A percentile compares a stretch with the other conserved stretches of the same genome.
phyloP scores from a whole-genome alignment of 345 rosid genomes.

The Gossypium australe region DNA sequence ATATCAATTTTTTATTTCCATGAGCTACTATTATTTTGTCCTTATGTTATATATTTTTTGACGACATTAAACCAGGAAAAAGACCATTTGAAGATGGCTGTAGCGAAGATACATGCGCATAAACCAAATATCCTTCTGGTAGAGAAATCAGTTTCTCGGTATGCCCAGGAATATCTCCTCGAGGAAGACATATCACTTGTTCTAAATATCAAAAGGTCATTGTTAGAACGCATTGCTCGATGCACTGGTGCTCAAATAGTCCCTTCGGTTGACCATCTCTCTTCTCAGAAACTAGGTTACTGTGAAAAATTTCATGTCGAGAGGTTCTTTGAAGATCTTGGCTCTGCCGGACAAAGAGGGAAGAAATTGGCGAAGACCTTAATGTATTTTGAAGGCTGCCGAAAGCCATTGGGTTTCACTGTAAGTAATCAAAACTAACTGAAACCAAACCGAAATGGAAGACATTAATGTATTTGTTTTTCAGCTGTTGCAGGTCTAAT shows the following conservation, averaged over 20 bases:
- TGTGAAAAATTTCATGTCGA: conserved; percentile 87
- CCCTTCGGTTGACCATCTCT: conserved; percentile 85
- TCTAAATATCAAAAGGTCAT: conserved; percentile 81
- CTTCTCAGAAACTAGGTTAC: conserved; percentile 74
- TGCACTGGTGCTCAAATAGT: conserved; percentile 93
- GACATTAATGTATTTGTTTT: not conserved
- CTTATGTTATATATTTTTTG: conserved; percentile 15
- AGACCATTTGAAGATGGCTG: conserved; percentile 96
- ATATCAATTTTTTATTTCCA: not conserved
- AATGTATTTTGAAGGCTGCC: conserved; percentile 95
- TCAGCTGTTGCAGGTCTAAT: not conserved
- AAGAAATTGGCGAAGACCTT: conserved; percentile 74
- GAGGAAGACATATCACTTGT: conserved; percentile 86
- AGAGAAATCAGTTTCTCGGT: conserved; percentile 92
- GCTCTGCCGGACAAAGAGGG: conserved; percentile 74
- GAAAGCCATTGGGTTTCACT: conserved; percentile 90
- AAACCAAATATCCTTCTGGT: conserved; percentile 71
- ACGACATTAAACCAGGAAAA: conserved; percentile 57
- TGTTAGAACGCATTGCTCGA: conserved; percentile 83
- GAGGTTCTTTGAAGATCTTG: conserved; percentile 71
- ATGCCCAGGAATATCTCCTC: conserved; percentile 88
- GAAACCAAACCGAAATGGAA: not conserved
- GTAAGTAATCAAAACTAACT: conserved; percentile 45
- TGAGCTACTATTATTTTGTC: not conserved
- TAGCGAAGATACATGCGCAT: conserved; percentile 79